A percentile compares a stretch with the other conserved stretches of the same genome.
phyloP scores from a whole-genome alignment of 164 flowering plant species.

The Chimonanthus salicifolius region DNA sequence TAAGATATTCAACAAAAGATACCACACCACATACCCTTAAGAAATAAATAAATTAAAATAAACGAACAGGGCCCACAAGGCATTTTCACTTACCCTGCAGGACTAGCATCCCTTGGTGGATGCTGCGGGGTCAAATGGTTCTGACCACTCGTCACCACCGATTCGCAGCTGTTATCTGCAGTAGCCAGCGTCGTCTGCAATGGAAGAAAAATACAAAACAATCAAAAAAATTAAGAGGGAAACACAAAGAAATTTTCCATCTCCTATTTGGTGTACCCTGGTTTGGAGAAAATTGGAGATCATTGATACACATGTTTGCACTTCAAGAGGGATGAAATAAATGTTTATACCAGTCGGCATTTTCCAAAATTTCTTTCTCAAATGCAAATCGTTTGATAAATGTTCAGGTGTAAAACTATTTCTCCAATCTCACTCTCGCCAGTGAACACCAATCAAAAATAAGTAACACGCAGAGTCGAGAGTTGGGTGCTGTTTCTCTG shows the following conservation, averaged over 20 bases:
- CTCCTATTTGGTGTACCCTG: no score
- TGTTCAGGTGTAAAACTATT: no score
- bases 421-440: no score
- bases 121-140: slow-evolving; percentile 83
- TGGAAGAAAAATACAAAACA: neutral
- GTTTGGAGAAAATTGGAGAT: no score
- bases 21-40: neutral
- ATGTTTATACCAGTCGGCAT: no score
- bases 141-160: slow-evolving; percentile 92
- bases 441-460: no score
- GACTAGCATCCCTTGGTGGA: slow-evolving; percentile 96
- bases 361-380: no score
- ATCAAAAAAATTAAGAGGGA: neutral
- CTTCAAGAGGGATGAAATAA: neutral
- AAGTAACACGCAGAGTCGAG: no score
- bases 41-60: neutral
- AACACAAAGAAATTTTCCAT: neutral
- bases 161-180: slow-evolving; percentile 86
- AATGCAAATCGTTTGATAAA: no score
- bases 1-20: slow-evolving; percentile 7
- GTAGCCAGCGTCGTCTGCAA: slow-evolving; percentile 67
- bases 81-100: slow-evolving; percentile 77
- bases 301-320: no score
- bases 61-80: slow-evolving; percentile 3
- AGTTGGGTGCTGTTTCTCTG: no score